A percentile compares a stretch with the other conserved stretches of the same genome.
Evolutionary conservation across 345 rosid genomes (phyloP).

Genomic region (Cardiospermum halicacabum): DNA sequence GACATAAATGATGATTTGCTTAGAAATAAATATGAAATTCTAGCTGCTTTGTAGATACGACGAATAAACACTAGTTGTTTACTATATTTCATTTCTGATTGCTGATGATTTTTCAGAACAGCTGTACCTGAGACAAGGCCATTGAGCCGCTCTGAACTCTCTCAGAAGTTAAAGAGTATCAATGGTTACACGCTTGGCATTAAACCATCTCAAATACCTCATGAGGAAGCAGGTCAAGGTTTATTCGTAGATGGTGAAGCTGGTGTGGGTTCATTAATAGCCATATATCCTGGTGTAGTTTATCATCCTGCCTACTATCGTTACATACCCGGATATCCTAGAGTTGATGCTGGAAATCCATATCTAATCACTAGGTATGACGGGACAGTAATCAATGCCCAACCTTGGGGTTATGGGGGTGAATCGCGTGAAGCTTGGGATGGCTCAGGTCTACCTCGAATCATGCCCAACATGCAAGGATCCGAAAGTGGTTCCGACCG

Average conservation of each 20-base stretch:
- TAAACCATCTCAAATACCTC: conserved; percentile 65
- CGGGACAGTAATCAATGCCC: conserved; percentile 69
- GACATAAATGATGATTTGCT: not conserved
- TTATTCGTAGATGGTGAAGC: conserved; percentile 79
- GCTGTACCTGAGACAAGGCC: conserved; percentile 64
- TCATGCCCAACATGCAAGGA: conserved; percentile 18
- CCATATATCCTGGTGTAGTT: conserved; percentile 80
- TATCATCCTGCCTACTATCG: conserved; percentile 71
- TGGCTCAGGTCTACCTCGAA: conserved; percentile 30
- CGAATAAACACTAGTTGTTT: conserved; percentile 5
- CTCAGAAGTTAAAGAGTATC: conserved; percentile 52
- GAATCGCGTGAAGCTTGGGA: conserved; percentile 62
- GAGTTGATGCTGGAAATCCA: conserved; percentile 57
- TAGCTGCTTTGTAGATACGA: not conserved
- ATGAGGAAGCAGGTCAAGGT: conserved; percentile 70
- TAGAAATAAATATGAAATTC: not conserved
- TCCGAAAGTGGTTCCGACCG: conserved; percentile 51
- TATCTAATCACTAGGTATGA: conserved; percentile 86
- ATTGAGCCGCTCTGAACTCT: conserved; percentile 47
- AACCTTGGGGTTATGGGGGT: conserved; percentile 82
- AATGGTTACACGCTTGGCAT: conserved; percentile 59
- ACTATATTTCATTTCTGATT: conserved; percentile 24
- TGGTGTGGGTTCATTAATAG: conserved; percentile 70
- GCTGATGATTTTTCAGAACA: conserved; percentile 60
- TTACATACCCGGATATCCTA: conserved; percentile 76